Base-by-base conservation (phyloP, 164 flowering plant genomes). In the Litsea cubeba region DNA sequence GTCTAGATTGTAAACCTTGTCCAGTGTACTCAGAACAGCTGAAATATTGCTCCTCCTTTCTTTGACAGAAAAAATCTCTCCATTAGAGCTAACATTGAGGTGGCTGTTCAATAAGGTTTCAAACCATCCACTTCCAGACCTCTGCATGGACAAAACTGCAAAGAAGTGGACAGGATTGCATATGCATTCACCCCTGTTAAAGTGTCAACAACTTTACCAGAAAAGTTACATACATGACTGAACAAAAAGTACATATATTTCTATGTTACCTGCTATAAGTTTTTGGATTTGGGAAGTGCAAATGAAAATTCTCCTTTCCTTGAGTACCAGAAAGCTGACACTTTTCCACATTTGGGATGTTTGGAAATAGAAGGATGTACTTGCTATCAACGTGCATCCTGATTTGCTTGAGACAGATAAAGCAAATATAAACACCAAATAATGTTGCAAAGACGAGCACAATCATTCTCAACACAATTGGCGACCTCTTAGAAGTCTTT, bases 101-200 rank as follows among this genome's bases (percentile, higher is more conserved):
- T 85, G 88, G 66, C 82, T 84, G 71, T 85, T 85, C 71, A 85
- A 74, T 65, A 83, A 75, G 24, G 88, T 85, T 68, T 85, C 88
- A 71, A 85, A 85, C 88, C 88, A 85, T 71, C 88, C 86, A 76
- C 88, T 85, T 46, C 88, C 88, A 12, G 88, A 85, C 71, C 88
- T 85, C 63, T 85, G 86, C 85, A 80, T 84, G 18, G 88, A 85
- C 70, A 86, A 67, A 60, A 84, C 84, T 71, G 79, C 83, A 70
- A 85, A 85, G 77, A 71, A 79, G 57, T 85, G 76, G 63, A 83
- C 86, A 40, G 86, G 84, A 76, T 80, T 84, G 79, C 88, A 84
- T 1, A 64, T 76, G 74, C 88, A 86, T 77, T 84, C 88, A 64
- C 57, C 85, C 81, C 93, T 89, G 74, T 28, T 46, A 69, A 77